These are phyloP conservation scores for Exophiala oligosperma DNA, from an alignment of 2,329 filamentous ascomycete genomes.

Conservation along the genomic window DNA sequence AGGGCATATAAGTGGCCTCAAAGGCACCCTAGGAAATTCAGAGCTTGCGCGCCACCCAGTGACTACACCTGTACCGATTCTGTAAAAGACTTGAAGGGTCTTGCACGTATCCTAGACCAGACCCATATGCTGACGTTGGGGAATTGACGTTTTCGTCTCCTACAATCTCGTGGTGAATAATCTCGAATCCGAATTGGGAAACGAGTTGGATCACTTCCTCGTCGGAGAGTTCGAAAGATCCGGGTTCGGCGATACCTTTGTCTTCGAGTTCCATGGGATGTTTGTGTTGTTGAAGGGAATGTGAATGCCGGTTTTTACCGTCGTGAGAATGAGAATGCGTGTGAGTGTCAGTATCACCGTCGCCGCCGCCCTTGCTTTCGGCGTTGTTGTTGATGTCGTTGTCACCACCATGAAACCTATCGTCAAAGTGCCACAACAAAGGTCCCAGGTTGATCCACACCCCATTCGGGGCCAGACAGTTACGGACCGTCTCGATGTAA, in stretches of 20 bases:
- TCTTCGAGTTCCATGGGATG: slow-evolving; percentile 23
- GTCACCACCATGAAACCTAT: slow-evolving; percentile 60
- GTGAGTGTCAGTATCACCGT: neutral
- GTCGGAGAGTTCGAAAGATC: slow-evolving; percentile 84
- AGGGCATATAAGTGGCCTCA: no score
- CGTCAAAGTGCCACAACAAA: slow-evolving; percentile 92
- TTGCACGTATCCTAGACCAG: slow-evolving; percentile 79
- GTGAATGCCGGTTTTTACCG: neutral
- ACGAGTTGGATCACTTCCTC: slow-evolving; percentile 83
- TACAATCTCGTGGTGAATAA: slow-evolving; percentile 60
- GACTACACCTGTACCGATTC: slow-evolving; percentile 74
- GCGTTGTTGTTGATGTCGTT: slow-evolving; percentile 18
- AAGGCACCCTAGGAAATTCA: slow-evolving; percentile 33
- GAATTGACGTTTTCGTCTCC: neutral
- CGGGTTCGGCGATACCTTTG: slow-evolving; percentile 78
- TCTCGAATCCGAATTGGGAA: slow-evolving; percentile 70
- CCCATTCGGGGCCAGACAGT: slow-evolving; percentile 75
- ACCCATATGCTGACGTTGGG: slow-evolving; percentile 18
- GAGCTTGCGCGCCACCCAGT: slow-evolving; percentile 81
- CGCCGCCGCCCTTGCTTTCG: slow-evolving; percentile 14
- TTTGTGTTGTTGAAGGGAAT: neutral
- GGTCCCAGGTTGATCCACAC: slow-evolving; percentile 89
- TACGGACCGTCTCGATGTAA: slow-evolving; percentile 79
- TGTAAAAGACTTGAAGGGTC: slow-evolving; percentile 82
- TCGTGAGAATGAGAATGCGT: no score